A percentile compares a stretch with the other conserved stretches of the same genome.
Evolutionary conservation across 2,329 filamentous ascomycete genomes (phyloP).

Genomic region (Conoideocrella luteorostrata): DNA sequence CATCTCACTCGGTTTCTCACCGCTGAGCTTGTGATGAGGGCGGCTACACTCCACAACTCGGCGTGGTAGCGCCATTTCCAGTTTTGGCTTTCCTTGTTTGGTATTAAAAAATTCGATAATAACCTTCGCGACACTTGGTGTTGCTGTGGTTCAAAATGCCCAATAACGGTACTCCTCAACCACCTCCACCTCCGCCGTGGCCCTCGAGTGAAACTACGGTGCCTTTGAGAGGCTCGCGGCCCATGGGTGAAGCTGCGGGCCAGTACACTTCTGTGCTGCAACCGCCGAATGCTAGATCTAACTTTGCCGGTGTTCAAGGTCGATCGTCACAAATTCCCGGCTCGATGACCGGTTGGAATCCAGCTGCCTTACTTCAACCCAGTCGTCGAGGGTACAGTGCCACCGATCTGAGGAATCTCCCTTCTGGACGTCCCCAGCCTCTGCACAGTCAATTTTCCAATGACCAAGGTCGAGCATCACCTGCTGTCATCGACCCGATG

Average conservation of each 20-base stretch:
- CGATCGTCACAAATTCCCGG: constrained; percentile 20
- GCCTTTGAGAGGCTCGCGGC: constrained; percentile 7
- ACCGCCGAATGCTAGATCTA: constrained; percentile 1
- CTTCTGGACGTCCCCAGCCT: constrained; percentile 16
- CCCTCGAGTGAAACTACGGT: constrained; percentile 10
- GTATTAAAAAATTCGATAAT: not conserved
- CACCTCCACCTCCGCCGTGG: constrained; percentile 4
- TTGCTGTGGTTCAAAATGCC: constrained; percentile 9
- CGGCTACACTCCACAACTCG: not conserved
- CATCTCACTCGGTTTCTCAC: constrained; percentile 2
- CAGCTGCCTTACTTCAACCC: constrained; percentile 34
- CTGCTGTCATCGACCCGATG: constrained; percentile 20
- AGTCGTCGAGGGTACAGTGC: constrained; percentile 23
- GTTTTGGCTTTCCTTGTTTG: not conserved
- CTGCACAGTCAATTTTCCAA: not conserved
- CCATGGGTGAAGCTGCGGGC: not conserved
- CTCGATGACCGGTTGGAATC: constrained; percentile 32
- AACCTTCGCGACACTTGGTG: not conserved
- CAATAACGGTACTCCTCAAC: constrained; percentile 10
- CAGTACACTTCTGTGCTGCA: not conserved
- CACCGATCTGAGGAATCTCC: constrained; percentile 19
- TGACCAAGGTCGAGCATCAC: constrained; percentile 13
- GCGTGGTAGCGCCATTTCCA: constrained; percentile 6
- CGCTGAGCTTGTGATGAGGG: constrained; percentile 8
- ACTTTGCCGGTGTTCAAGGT: constrained; percentile 16